Conservation (phyloP, 805 yeast species). For the Crinitomyces ghanaensis region DNA sequence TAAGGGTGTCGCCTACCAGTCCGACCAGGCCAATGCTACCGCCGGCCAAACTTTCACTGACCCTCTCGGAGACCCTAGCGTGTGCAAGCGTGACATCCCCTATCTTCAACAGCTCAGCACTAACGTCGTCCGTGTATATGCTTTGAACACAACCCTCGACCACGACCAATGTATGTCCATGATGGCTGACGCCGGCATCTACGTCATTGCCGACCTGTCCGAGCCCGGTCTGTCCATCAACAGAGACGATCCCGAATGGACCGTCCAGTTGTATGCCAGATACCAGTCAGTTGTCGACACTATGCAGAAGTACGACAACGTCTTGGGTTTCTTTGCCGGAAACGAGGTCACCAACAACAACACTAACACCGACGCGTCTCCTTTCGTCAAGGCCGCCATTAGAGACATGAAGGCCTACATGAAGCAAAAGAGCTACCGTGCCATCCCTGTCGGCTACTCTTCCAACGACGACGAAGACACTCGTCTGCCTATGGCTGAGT, state of each 20-base stretch:
- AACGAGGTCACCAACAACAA: slow-evolving; percentile 85
- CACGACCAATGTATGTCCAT: slow-evolving; percentile 73
- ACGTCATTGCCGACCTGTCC: slow-evolving; percentile 80
- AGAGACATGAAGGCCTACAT: slow-evolving; percentile 81
- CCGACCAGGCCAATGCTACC: slow-evolving; percentile 43
- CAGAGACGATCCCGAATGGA: slow-evolving; percentile 73
- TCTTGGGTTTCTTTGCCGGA: slow-evolving; percentile 93
- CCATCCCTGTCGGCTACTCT: slow-evolving; percentile 89
- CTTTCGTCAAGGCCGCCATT: slow-evolving; percentile 91
- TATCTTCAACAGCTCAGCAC: slow-evolving; percentile 55
- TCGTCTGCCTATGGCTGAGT: slow-evolving; percentile 68
- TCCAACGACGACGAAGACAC: slow-evolving; percentile 81
- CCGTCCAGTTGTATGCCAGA: slow-evolving; percentile 55
- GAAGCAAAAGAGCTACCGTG: slow-evolving; percentile 49
- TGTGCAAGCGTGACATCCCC: slow-evolving; percentile 79
- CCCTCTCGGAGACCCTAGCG: slow-evolving; percentile 59
- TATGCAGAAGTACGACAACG: slow-evolving; percentile 65
- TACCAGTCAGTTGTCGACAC: slow-evolving; percentile 75
- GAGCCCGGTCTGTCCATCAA: slow-evolving; percentile 73
- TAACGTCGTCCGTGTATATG: slow-evolving; percentile 77
- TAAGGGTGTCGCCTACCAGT: slow-evolving; percentile 83
- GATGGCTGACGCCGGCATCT: slow-evolving; percentile 76
- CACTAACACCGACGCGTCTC: slow-evolving; percentile 79
- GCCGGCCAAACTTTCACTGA: slow-evolving; percentile 58
- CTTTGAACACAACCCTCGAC: slow-evolving; percentile 57